phyloP scores from a whole-genome alignment of 2,329 filamentous ascomycete species.

The Penicillium sp. region DNA sequence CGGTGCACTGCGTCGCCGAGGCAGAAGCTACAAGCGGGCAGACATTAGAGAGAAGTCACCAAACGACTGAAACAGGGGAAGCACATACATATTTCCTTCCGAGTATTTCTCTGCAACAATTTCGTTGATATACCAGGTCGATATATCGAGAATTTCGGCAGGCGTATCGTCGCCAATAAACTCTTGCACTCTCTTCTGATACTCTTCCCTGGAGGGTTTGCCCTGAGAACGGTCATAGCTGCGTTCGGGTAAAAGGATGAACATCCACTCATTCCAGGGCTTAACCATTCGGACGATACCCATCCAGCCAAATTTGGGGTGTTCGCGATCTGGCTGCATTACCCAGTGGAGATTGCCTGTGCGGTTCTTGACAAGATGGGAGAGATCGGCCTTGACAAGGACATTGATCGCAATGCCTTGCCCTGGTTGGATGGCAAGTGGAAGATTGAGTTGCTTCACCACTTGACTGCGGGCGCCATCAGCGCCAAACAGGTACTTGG shows the following conservation, averaged over 20 bases:
- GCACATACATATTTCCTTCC: slow-evolving; percentile 46
- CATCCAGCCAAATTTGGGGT: slow-evolving; percentile 52
- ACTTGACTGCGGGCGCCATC: slow-evolving; percentile 5
- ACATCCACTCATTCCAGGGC: slow-evolving; percentile 62
- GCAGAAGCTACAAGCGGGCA: slow-evolving; percentile 45
- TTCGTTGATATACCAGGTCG: slow-evolving; percentile 61
- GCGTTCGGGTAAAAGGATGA: slow-evolving; percentile 50
- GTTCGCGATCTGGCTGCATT: slow-evolving; percentile 52
- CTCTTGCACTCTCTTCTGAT: slow-evolving; percentile 45
- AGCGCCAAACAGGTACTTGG: slow-evolving; percentile 31
- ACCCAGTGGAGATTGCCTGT: slow-evolving; percentile 61
- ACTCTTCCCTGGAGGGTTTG: slow-evolving; percentile 49
- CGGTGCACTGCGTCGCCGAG: slow-evolving; percentile 58
- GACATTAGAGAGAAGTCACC: neutral
- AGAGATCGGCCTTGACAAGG: slow-evolving; percentile 50
- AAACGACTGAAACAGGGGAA: neutral
- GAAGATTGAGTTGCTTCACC: slow-evolving; percentile 47
- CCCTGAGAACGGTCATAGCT: slow-evolving; percentile 28
- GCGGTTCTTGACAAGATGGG: slow-evolving; percentile 36
- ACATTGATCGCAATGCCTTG: slow-evolving; percentile 52
- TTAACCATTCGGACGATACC: slow-evolving; percentile 58
- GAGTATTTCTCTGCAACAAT: slow-evolving; percentile 57
- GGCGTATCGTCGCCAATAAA: slow-evolving; percentile 55
- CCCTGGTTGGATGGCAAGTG: slow-evolving; percentile 45
- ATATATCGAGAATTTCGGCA: slow-evolving; percentile 52